Evolutionary conservation across 495 filamentous ascomycete species (phyloP), one percentile per base, ranked within the genome.

Genomic region (Hyaloscypha variabilis): DNA sequence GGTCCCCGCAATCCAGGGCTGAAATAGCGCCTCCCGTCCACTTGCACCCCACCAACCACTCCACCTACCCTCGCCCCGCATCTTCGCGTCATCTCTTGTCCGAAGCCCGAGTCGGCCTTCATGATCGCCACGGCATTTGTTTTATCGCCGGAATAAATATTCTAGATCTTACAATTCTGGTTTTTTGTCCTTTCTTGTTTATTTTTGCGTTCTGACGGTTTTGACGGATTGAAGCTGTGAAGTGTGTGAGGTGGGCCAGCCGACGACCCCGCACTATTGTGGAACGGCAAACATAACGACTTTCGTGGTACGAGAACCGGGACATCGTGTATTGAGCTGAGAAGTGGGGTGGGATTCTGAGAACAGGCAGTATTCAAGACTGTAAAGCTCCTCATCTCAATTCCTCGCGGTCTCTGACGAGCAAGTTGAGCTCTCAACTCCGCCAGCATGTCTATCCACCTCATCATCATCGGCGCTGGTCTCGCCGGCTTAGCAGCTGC

Each of bases 401-500:
- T 1, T 11, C 39, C 1, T 19, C 19, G 17, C 14, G 39, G 11
- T 4, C 39, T 17, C 13, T 46, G 39, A 46, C 11, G 39, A 19
- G 39, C 39, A 46, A 19, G 11, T 8, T 14, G 17, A 8, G 2
- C 13, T 34, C 39, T 17, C 13, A 10, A 11, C 39, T 46, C 39
- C 17, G 4, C 11, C 31, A 36, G 31, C 11, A 67, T 67, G 59
- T 58, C 59, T 10, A 63, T 77, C 28, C 74, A 75, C 56, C 50
- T 82, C 11, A 72, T 78, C 14, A 64, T 83, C 42, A 70, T 83
- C 31, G 80, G 79, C 23, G 81, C 78, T 24, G 81, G 79, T 6
- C 68, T 83, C 50, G 79, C 77, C 0, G 81, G 80, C 10, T 76
- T 83, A n/a, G 69, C 72, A 17, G 78, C 80, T 8, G 79, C 76